phyloP scores from a whole-genome alignment of 257 asterid species.

The Penstemon barbatus region DNA sequence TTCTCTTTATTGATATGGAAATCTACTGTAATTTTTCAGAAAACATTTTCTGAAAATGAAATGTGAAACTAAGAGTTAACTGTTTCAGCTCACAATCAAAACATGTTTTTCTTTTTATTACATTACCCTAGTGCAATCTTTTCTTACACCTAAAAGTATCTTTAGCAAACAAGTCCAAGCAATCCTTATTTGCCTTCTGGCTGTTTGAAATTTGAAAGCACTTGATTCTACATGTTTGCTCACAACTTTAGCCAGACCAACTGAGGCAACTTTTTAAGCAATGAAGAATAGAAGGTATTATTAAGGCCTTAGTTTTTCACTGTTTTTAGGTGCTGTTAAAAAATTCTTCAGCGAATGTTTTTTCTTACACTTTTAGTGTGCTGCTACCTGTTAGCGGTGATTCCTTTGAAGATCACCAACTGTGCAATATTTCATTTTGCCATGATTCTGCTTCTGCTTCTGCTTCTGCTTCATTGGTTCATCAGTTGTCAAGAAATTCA shows the following conservation, averaged over 20 bases:
- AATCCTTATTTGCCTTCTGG: neutral
- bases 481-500: conserved; percentile 11
- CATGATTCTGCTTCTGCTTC: conserved; percentile 9
- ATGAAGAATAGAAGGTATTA: neutral
- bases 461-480: neutral
- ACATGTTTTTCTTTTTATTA: neutral
- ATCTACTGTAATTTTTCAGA: neutral
- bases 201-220: conserved; percentile 10
- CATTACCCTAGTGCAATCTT: neutral
- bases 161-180: neutral
- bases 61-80: neutral
- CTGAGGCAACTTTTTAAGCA: conserved; percentile 8
- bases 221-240: conserved; percentile 1
- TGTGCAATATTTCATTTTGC: conserved; percentile 6
- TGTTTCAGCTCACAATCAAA: neutral
- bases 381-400: neutral
- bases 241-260: conserved; percentile 15
- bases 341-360: neutral
- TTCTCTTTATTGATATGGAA: neutral
- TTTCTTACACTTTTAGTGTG: neutral
- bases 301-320: neutral
- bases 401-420: neutral
- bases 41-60: neutral
- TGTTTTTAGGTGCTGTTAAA: neutral
- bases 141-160: neutral